Base-by-base conservation (phyloP, 169 alveolate genomes). In the Perkinsus olseni region DNA sequence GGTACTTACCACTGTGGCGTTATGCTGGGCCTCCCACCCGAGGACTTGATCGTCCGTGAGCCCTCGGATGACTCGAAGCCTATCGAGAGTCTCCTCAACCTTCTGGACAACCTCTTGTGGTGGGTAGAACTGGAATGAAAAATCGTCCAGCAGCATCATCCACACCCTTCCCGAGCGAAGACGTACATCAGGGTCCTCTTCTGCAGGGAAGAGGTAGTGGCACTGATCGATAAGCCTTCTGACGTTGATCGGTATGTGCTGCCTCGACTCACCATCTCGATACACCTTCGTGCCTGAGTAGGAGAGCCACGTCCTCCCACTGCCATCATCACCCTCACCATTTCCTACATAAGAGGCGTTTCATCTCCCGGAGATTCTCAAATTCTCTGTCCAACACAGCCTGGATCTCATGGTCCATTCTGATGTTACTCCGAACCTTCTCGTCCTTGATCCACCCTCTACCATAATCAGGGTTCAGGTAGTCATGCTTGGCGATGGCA, bases 181-280 rank as follows among this genome's bases (percentile, higher is more conserved):
- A 24, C 28, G 39, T 45, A 74, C 38, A 0, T 38, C 51, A 62
- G 91, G 51, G 1, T 51, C 93, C 38, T 39, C 38, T 24, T 62
- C 82, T 6, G 82, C 28, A 6, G 82, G 82, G 82, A 62, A 62
- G 34, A 62, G 82, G 34, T 62, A 62, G 34, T 62, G 82, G 34
- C 82, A 62, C 34, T 62, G 82, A 24, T 62, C 82, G 17, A 99
- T 96, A 10, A 98, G 96, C 92, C 99, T 95, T 38, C 97, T 95
- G 39, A 99, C 96, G 96, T 98, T 98, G 38, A 99, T 98, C 39
- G 99, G 99, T 91, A 99, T 94, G 96, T 99, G 99, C 95, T 99
- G 99, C 92, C 99, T 96, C 38, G 98, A 96, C 92, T 98, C 99
- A 1, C 99, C 99, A 94, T 97, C 98, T 0, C 98, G 97, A 94